phyloP scores from a whole-genome alignment of 2,329 filamentous ascomycete genomes.

The Fusarium odoratissimum region DNA sequence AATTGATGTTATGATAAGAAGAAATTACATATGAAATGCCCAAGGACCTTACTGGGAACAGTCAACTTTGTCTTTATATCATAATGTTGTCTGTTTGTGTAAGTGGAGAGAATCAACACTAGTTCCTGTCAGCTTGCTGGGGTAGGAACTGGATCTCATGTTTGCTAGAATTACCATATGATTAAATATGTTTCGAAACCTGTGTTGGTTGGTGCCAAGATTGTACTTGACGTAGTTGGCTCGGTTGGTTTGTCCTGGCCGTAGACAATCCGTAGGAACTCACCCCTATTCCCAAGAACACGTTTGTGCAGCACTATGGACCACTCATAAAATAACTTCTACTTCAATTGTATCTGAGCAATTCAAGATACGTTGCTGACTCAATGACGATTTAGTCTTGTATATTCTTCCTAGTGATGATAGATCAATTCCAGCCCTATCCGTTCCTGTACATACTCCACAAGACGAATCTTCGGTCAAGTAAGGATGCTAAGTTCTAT shows the following conservation, averaged over 20 bases:
- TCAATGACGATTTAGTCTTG: background rate
- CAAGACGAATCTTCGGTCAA: background rate
- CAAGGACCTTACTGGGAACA: background rate
- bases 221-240: background rate
- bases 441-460: background rate
- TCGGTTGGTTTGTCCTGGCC: background rate
- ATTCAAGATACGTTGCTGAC: background rate
- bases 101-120: background rate
- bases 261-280: background rate
- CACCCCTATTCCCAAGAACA: background rate
- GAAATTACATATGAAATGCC: background rate
- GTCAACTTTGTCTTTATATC: background rate
- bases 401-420: background rate
- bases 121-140: background rate
- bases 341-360: background rate
- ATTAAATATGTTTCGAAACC: background rate
- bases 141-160: background rate
- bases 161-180: background rate
- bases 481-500: background rate
- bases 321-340: background rate
- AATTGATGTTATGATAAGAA: background rate
- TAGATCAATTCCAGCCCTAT: background rate
- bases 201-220: background rate
- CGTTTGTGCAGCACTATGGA: background rate
- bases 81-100: background rate